Conservation (phyloP, 768 basidiomycete species). For the Mycena galopus region DNA sequence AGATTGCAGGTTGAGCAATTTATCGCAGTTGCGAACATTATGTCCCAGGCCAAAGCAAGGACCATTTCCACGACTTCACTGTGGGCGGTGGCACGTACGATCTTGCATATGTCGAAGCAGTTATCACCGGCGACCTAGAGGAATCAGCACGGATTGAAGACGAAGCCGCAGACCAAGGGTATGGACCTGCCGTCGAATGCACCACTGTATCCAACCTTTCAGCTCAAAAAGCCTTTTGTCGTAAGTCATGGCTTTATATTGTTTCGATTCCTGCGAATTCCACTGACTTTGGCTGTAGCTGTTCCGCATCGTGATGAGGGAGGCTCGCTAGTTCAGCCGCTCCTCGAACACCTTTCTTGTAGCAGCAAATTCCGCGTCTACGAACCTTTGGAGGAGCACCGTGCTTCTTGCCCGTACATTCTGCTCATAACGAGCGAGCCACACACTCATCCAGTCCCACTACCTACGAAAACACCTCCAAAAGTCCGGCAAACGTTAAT, state of each 20-base stretch:
- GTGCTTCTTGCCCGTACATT: conserved; percentile 33
- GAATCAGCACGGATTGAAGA: conserved; percentile 7
- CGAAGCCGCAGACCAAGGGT: neutral
- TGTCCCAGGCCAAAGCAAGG: neutral
- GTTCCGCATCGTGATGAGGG: neutral
- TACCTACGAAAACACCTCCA: conserved; percentile 38
- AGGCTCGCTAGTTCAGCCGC: conserved; percentile 14
- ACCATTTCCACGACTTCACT: conserved; percentile 4
- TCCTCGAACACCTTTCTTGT: conserved; percentile 22
- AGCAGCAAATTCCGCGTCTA: conserved; percentile 16
- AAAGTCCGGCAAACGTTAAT: conserved; percentile 8
- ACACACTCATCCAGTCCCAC: conserved; percentile 42
- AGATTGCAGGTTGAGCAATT: too few species aligned
- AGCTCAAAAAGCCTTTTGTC: neutral
- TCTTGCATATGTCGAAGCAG: conserved; percentile 21
- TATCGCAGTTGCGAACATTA: conserved; percentile 25
- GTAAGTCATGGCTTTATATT: neutral
- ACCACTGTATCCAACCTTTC: conserved; percentile 17
- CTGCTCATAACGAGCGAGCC: conserved; percentile 28
- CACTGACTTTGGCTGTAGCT: too few species aligned
- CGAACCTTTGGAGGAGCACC: conserved; percentile 32
- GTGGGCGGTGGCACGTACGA: conserved; percentile 10
- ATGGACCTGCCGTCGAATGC: conserved; percentile 21
- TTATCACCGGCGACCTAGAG: conserved; percentile 8
- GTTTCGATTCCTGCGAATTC: neutral